phyloP scores from a whole-genome alignment of 1,284 basidiomycete genomes.

The Microbotryum lychnidis-dioicae region DNA sequence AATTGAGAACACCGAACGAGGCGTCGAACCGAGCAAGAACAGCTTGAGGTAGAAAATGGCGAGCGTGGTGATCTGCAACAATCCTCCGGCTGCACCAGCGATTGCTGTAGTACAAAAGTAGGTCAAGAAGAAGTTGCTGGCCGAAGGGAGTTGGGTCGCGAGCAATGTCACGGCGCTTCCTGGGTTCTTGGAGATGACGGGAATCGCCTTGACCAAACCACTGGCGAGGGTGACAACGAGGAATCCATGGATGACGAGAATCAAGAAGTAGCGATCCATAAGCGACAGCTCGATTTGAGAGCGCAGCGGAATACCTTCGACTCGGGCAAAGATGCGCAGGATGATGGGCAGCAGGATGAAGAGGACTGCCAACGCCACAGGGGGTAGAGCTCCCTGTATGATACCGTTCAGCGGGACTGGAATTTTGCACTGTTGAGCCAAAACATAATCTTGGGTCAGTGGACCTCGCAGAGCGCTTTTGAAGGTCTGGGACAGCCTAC shows the following conservation, averaged over 20 bases:
- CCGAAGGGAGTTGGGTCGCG: conserved; percentile 61
- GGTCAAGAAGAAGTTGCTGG: conserved; percentile 91
- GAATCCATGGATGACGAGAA: conserved; percentile 87
- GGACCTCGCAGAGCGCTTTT: no score
- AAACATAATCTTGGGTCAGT: no score
- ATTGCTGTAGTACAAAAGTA: conserved; percentile 50
- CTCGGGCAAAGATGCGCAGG: conserved; percentile 64
- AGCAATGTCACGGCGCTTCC: conserved; percentile 57
- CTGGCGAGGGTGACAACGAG: conserved; percentile 73
- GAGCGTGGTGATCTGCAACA: conserved; percentile 68
- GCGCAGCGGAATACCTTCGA: conserved; percentile 71
- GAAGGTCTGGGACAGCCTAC: no score
- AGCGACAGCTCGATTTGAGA: conserved; percentile 79
- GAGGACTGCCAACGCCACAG: conserved; percentile 73
- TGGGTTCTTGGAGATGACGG: conserved; percentile 55
- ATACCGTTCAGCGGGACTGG: conserved; percentile 58
- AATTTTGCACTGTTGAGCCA: conserved; percentile 1
- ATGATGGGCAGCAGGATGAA: conserved; percentile 87
- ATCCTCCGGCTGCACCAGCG: conserved; percentile 64
- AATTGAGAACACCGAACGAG: conserved; percentile 70
- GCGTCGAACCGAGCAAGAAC: conserved; percentile 75
- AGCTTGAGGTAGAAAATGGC: conserved; percentile 78
- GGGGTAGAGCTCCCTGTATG: conserved; percentile 81
- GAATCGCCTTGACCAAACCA: conserved; percentile 65
- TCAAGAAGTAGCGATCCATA: conserved; percentile 85